Base-by-base conservation (phyloP, 306 rosid genomes). In the Pyrus bretschneideri region DNA sequence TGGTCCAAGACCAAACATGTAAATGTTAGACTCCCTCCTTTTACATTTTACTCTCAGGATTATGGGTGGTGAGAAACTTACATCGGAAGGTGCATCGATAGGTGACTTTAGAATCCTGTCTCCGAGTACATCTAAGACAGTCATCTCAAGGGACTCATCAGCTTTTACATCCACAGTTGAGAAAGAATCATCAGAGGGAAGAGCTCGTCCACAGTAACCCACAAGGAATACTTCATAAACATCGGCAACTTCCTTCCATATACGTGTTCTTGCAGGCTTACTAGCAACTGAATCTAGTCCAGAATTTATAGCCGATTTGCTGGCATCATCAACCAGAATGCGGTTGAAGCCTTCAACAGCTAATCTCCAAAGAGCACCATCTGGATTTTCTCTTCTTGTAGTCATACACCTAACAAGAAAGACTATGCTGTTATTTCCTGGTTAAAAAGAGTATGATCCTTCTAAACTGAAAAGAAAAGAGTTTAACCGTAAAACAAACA, bases 181-280 rank as follows among this genome's bases (percentile, higher is more conserved):
- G 66, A 89, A 90, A 66, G 98, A 89, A 87, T 85, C 87, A 87
- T 85, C 87, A 27, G 97, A 90, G 74, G 89, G 86, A 82, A 92
- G 92, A 73, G 98, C 96, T 67, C 98, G 85, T 72, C 98, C 97
- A 83, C 98, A 95, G 76, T 95, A 95, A 70, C 97, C 98, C 25
- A 95, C 87, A 22, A 95, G 93, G 89, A 95, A 95, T 83, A 92
- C 84, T 81, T 95, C 98, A 84, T 89, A 95, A 72, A 92, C 87
- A 76, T 95, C 97, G 0, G 98, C 95, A 83, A 95, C 90, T 84
- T 95, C 98, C 84, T 95, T 92, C 98, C 98, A 95, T 81, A 89
- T 83, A 70, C 92, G 89, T 72, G 90, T 87, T 83, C 91, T 84
- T 77, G 88, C 90, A 83, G 91, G 84, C 85, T 84, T 92, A 76